Conservation (phyloP, 2,329 filamentous ascomycete genomes). For the Ophiocordyceps camponoti-floridani region DNA sequence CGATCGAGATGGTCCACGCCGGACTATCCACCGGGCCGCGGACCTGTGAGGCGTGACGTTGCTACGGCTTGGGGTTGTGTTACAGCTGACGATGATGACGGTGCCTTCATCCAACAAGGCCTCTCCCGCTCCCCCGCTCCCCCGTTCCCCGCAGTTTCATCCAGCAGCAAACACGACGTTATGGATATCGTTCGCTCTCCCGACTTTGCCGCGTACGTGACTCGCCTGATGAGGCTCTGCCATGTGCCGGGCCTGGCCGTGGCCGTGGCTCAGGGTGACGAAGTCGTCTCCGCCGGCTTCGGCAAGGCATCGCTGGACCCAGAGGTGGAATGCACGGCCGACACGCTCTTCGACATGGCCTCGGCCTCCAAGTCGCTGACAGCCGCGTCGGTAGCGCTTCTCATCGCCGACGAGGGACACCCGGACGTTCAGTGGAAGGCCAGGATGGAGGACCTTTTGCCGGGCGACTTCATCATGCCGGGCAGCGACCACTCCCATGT, state of each 20-base stretch:
- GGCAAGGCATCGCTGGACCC: slow-evolving; percentile 7
- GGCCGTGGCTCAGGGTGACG: slow-evolving; percentile 6
- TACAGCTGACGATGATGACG: too few relatives aligned
- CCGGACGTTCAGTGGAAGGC: slow-evolving; percentile 9
- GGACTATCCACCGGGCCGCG: background rate
- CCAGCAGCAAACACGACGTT: background rate
- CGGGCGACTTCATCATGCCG: slow-evolving; percentile 10
- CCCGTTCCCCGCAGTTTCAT: too few relatives aligned
- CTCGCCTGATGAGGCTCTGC: slow-evolving; percentile 5
- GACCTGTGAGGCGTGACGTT: too few relatives aligned
- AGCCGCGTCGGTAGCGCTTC: slow-evolving; percentile 8
- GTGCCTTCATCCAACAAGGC: too few relatives aligned
- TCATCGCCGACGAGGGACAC: slow-evolving; percentile 7
- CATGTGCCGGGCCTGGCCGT: slow-evolving; percentile 9
- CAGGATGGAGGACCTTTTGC: slow-evolving; percentile 8
- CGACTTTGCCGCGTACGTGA: slow-evolving; percentile 4
- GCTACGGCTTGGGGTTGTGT: too few relatives aligned
- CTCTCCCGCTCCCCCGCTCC: too few relatives aligned
- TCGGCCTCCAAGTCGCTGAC: slow-evolving; percentile 11
- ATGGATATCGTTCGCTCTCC: slow-evolving; percentile 6
- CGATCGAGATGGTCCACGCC: background rate
- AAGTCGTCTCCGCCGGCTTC: slow-evolving; percentile 7
- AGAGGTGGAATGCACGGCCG: slow-evolving; percentile 4
- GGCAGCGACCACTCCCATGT: slow-evolving; percentile 5
- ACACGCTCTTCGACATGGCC: slow-evolving; percentile 11